Evolutionary conservation across 495 filamentous ascomycete species (phyloP).

Genomic region (Hypoxylon subgilvum): DNA sequence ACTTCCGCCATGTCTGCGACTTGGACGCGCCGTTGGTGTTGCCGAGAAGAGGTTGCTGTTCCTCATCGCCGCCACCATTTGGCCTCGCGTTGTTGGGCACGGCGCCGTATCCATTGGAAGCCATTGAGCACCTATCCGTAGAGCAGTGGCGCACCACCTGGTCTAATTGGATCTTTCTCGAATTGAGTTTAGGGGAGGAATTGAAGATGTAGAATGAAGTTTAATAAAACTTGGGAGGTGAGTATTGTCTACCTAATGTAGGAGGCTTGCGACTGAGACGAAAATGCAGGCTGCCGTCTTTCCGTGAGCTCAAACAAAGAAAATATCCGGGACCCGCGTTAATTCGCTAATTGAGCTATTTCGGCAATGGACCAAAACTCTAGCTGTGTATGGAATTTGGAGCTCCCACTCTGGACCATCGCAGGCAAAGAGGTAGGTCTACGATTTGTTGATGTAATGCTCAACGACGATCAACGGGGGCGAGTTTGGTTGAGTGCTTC

Average conservation of each 20-base stretch:
- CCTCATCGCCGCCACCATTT: slow-evolving; percentile 40
- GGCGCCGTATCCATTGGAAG: slow-evolving; percentile 34
- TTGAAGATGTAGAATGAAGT: not conserved
- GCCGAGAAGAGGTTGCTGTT: slow-evolving; percentile 49
- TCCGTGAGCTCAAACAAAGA: not conserved
- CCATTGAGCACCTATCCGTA: slow-evolving; percentile 6
- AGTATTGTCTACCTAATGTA: too few species aligned
- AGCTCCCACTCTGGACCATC: not conserved
- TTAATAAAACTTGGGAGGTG: not conserved
- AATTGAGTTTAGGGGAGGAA: too few species aligned
- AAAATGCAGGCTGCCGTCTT: slow-evolving; percentile 6
- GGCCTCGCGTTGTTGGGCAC: slow-evolving; percentile 13
- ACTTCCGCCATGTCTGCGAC: slow-evolving; percentile 40
- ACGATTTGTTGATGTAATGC: slow-evolving; percentile 5
- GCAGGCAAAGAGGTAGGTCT: not conserved
- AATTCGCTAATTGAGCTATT: not conserved
- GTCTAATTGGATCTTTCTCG: not conserved
- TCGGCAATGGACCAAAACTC: slow-evolving; percentile 1
- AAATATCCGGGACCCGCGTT: not conserved
- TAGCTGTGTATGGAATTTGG: not conserved
- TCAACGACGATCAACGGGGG: slow-evolving; percentile 3
- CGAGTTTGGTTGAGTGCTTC: not conserved
- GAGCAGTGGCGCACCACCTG: not conserved
- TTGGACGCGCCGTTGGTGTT: slow-evolving; percentile 15
- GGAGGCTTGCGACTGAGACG: not conserved